A percentile compares a stretch with the other conserved stretches of the same genome.
Conservation (phyloP, 2,329 filamentous ascomycete genomes). For the Pezizomycotina sp. region DNA sequence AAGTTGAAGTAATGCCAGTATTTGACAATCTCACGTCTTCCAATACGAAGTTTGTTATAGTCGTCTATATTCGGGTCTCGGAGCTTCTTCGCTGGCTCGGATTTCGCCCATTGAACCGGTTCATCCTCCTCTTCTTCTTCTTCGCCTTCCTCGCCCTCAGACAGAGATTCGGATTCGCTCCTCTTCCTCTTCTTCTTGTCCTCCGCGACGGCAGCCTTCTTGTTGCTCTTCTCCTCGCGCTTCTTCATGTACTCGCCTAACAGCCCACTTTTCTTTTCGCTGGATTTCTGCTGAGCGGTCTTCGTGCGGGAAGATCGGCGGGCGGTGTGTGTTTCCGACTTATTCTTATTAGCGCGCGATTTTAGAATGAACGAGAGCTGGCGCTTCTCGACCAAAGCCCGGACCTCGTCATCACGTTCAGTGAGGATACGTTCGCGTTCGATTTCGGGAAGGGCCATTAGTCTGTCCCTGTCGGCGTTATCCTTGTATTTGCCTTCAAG, state of each 20-base stretch:
- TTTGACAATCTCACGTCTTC: slow-evolving; percentile 70
- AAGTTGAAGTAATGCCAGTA: slow-evolving; percentile 91
- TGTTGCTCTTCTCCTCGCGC: slow-evolving; percentile 21
- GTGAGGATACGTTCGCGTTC: slow-evolving; percentile 81
- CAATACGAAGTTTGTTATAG: slow-evolving; percentile 66
- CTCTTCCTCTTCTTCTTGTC: slow-evolving; percentile 17
- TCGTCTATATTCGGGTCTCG: slow-evolving; percentile 26
- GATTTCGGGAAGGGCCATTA: slow-evolving; percentile 76
- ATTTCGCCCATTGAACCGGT: slow-evolving; percentile 13
- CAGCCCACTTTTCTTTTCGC: slow-evolving; percentile 23
- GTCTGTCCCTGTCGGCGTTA: slow-evolving; percentile 55
- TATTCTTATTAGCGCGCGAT: slow-evolving; percentile 33
- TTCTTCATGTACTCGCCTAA: slow-evolving; percentile 22
- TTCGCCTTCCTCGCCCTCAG: slow-evolving; percentile 19
- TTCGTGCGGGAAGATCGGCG: slow-evolving; percentile 22
- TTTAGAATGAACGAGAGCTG: slow-evolving; percentile 21
- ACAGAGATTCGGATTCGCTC: slow-evolving; percentile 19
- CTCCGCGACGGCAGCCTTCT: slow-evolving; percentile 20
- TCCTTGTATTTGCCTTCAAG: slow-evolving; percentile 67
- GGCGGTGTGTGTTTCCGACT: slow-evolving; percentile 28
- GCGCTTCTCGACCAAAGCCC: slow-evolving; percentile 51
- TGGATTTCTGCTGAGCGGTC: slow-evolving; percentile 21
- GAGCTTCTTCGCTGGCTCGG: slow-evolving; percentile 19
- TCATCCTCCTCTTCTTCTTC: slow-evolving; percentile 21
- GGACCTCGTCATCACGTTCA: slow-evolving; percentile 67